phyloP scores from a whole-genome alignment of 2,329 filamentous ascomycete species.

The Aspergillus glaucus region DNA sequence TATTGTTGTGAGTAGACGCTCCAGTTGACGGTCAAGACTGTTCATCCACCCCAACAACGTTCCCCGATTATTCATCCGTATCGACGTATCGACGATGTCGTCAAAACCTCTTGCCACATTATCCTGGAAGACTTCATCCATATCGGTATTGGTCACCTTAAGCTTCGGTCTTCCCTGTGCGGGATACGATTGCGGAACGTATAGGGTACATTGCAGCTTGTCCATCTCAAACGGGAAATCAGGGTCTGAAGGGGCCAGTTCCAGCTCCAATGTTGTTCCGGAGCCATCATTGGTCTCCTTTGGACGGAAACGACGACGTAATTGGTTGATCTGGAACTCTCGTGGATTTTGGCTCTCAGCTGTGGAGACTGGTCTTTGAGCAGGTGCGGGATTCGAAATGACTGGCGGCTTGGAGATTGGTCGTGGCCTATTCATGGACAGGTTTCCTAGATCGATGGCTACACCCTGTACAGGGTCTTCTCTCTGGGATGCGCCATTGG shows the following conservation, averaged over 20 bases:
- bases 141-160: conserved; percentile 61
- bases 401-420: conserved; percentile 33
- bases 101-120: conserved; percentile 74
- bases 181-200: conserved; percentile 61
- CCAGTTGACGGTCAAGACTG: conserved; percentile 65
- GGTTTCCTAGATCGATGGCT: conserved; percentile 12
- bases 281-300: conserved; percentile 42
- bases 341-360: conserved; percentile 62
- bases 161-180: conserved; percentile 49
- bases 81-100: conserved; percentile 50
- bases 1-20: conserved; percentile 61
- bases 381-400: conserved; percentile 29
- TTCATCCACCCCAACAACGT: conserved; percentile 64
- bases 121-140: conserved; percentile 64
- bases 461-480: conserved; percentile 6
- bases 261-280: conserved; percentile 56
- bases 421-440: conserved; percentile 16
- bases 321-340: conserved; percentile 67
- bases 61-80: conserved; percentile 33
- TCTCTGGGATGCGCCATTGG: conserved; percentile 3
- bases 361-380: conserved; percentile 60
- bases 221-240: conserved; percentile 77
- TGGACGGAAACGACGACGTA: conserved; percentile 59
- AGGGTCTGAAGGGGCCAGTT: conserved; percentile 66
- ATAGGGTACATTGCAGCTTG: conserved; percentile 60